Evolutionary conservation across 2,329 filamentous ascomycete genomes (phyloP), one percentile per base, ranked within the genome.

Genomic region (Arachnomyces sp.): DNA sequence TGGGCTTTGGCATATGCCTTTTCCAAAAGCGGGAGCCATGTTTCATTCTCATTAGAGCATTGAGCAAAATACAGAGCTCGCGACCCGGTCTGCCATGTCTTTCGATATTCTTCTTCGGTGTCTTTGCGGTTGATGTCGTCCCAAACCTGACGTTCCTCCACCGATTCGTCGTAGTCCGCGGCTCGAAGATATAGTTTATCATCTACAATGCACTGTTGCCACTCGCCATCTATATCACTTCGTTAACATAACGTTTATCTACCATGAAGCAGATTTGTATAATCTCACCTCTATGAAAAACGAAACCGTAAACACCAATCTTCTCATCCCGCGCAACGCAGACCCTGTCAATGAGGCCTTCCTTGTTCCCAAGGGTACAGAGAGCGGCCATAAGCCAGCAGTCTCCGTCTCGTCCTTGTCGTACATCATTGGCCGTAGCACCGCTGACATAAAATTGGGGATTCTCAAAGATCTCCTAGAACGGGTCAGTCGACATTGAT

Each of bases 121-220:
- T 84, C 80, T 38, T 80, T 79, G 40, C 82, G 76, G 55, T 86
- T 83, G 35, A 86, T 79, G 52, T 87, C 81, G 51, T 87, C 77
- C 55, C 87, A 75, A 16, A 87, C 70, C 39, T 84, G 75, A 30
- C 84, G 77, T 55, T 88, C 82, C 57, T 84, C 74, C 37, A 83
- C 80, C 1, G 79, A 81, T 28, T 85, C 84, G 49, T 93, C 84
- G 67, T 86, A 93, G 55, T 84, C 82, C 3, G 85, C 82, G 2
- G 84, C 85, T 44, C 81, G 84, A 13, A 94, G 74, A 58, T 85
- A 93, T 2, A 94, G 72, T 63, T 93, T 93, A 61, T 94, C 88
- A 55, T 94, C 88, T 43, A 94, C 79, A 46, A 94, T 89, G 43
- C 84, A 88, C 51, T 88, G 87, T 42, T 90, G 84, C 88, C 87